These are phyloP conservation scores for Cocos nucifera DNA, from an alignment of 176 grass and related monocot species.

Conservation along the genomic window DNA sequence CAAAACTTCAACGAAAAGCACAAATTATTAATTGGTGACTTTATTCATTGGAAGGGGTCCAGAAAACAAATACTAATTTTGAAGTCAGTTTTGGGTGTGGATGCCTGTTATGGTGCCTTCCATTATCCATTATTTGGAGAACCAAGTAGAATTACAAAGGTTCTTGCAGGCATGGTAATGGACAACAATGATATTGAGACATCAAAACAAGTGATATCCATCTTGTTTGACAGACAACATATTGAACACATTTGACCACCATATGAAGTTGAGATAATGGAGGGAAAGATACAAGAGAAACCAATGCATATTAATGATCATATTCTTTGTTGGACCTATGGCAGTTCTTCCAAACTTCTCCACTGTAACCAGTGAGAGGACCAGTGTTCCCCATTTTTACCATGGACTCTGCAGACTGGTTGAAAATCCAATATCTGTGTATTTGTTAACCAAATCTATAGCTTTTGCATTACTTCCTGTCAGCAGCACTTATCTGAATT, in stretches of 20 bases:
- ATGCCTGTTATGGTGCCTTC: too few relatives aligned
- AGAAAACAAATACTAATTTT: too few relatives aligned
- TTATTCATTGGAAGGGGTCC: too few relatives aligned
- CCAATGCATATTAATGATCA: conserved; percentile 8
- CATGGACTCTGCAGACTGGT: conserved; percentile 64
- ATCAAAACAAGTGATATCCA: not conserved
- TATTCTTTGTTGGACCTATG: conserved; percentile 36
- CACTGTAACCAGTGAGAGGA: conserved; percentile 41
- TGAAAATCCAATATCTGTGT: conserved; percentile 63
- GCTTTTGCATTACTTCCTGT: conserved; percentile 48
- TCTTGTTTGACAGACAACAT: not conserved
- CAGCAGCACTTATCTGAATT: conserved; percentile 3
- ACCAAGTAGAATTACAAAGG: too few relatives aligned
- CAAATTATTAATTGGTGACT: too few relatives aligned
- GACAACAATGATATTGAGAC: not conserved
- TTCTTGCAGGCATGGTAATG: not conserved
- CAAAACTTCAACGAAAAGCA: too few relatives aligned
- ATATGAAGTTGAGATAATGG: not conserved
- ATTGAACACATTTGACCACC: not conserved
- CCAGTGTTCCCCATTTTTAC: conserved; percentile 61
- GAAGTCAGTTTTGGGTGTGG: too few relatives aligned
- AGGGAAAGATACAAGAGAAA: conserved; percentile 8
- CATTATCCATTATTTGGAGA: too few relatives aligned
- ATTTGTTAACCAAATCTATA: conserved; percentile 41
- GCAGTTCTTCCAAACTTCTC: conserved; percentile 62